phyloP scores from a whole-genome alignment of 2,329 filamentous ascomycete species.

The Ceratocystiopsis minuta region DNA sequence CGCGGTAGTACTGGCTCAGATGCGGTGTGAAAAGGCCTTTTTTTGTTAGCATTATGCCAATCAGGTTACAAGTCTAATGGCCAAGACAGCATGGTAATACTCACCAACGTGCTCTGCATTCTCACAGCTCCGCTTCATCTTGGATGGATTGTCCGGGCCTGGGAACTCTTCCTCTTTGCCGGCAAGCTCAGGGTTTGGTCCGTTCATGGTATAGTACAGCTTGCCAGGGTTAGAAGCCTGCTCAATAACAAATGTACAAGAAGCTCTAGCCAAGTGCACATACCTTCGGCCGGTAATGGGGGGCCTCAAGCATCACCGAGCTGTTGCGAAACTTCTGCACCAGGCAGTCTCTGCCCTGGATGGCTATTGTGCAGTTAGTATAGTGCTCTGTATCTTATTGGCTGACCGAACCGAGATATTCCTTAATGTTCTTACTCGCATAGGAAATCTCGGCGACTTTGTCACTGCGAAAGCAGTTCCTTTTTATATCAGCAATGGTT shows the following conservation, averaged over 20 bases:
- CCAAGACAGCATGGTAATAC: slow-evolving; percentile 15
- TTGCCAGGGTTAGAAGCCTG: slow-evolving; percentile 13
- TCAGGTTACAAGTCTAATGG: neutral
- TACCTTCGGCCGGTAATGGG: slow-evolving; percentile 71
- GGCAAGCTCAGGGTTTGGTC: slow-evolving; percentile 30
- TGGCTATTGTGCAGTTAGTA: slow-evolving; percentile 35
- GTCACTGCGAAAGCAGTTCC: slow-evolving; percentile 66
- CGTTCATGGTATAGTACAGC: slow-evolving; percentile 35
- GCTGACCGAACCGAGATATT: too few species aligned
- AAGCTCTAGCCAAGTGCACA: neutral
- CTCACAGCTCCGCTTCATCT: slow-evolving; percentile 73
- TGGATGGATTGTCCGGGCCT: slow-evolving; percentile 63
- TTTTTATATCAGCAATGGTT: slow-evolving; percentile 15
- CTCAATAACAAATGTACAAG: neutral
- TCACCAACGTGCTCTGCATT: slow-evolving; percentile 70
- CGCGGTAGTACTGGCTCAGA: slow-evolving; percentile 51
- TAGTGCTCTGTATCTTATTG: neutral
- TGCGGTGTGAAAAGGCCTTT: slow-evolving; percentile 65
- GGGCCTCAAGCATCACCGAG: slow-evolving; percentile 77
- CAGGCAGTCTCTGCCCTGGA: slow-evolving; percentile 80
- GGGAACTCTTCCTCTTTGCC: slow-evolving; percentile 64
- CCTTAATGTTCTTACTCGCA: slow-evolving; percentile 55
- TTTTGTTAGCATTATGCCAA: neutral
- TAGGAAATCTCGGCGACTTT: slow-evolving; percentile 87
- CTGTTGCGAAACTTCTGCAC: slow-evolving; percentile 95